A percentile compares a stretch with the other conserved stretches of the same genome.
Conservation (phyloP, 208 protist genomes). For the Tritrichomonas foetus region DNA sequence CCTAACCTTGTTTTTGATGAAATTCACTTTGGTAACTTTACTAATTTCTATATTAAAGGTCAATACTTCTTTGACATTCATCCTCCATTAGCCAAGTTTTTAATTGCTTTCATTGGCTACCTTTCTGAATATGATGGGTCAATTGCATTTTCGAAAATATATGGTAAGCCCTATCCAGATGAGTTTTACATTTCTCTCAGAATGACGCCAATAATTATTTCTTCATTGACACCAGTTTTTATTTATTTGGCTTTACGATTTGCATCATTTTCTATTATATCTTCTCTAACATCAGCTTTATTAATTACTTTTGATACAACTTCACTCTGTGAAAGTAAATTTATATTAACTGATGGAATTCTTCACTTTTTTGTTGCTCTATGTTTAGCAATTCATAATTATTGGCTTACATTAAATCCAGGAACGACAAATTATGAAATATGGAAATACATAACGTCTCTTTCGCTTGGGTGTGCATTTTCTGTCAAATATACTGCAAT, state of each 20-base stretch:
- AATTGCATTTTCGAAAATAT: neutral
- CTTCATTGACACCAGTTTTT: neutral
- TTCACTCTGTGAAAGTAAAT: neutral
- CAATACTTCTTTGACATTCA: constrained; percentile 48
- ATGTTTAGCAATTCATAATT: neutral
- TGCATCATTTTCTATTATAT: neutral
- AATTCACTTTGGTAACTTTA: constrained; percentile 46
- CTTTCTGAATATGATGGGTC: neutral
- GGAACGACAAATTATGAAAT: neutral
- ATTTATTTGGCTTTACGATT: neutral
- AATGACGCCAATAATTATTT: neutral
- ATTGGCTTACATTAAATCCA: neutral
- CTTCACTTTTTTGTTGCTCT: neutral
- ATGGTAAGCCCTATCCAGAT: neutral
- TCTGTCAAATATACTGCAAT: neutral
- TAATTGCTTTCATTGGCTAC: neutral
- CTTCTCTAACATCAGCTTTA: neutral
- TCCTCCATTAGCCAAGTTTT: constrained; percentile 45
- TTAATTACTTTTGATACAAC: neutral
- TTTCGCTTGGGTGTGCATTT: neutral
- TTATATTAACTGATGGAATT: neutral
- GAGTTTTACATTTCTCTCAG: neutral
- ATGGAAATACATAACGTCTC: neutral
- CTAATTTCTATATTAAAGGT: constrained; percentile 29
- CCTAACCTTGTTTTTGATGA: constrained; percentile 38